These are phyloP conservation scores for Colletotrichum tanaceti DNA, from an alignment of 2,329 filamentous ascomycete species.

Conservation along the genomic window DNA sequence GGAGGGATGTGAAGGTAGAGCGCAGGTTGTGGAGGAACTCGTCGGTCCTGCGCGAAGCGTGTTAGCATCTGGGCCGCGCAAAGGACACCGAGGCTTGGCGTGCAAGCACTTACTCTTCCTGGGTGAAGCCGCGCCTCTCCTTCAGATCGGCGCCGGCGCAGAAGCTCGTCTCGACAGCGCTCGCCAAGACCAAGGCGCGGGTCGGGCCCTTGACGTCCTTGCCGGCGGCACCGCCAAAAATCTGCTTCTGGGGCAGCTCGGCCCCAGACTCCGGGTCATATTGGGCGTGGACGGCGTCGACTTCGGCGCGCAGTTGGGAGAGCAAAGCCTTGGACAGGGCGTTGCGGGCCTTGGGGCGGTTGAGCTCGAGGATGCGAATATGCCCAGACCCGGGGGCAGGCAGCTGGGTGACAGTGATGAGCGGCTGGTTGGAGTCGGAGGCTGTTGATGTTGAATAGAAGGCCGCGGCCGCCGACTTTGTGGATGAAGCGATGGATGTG, in stretches of 20 bases:
- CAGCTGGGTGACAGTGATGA: conserved; percentile 78
- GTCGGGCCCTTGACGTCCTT: conserved; percentile 68
- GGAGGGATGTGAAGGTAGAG: conserved; percentile 77
- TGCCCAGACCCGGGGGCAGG: conserved; percentile 83
- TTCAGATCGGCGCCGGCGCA: conserved; percentile 96
- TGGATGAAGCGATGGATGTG: conserved; percentile 2
- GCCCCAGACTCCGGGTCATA: conserved; percentile 65
- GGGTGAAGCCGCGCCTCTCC: conserved; percentile 81
- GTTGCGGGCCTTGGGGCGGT: conserved; percentile 86
- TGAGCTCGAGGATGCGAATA: conserved; percentile 89
- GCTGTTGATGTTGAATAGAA: conserved; percentile 60
- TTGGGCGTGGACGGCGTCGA: conserved; percentile 76
- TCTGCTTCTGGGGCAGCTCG: conserved; percentile 57
- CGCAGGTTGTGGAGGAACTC: conserved; percentile 84
- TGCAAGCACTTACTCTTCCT: conserved; percentile 73
- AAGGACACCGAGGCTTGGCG: no score
- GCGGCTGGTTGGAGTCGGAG: conserved; percentile 52
- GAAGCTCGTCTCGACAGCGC: conserved; percentile 86
- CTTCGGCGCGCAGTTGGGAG: conserved; percentile 74
- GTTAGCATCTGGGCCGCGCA: conserved; percentile 1
- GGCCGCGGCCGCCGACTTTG: neutral
- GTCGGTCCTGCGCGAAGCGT: conserved; percentile 68
- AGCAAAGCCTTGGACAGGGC: conserved; percentile 87
- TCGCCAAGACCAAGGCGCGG: conserved; percentile 84
- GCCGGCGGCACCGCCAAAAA: conserved; percentile 59